phyloP scores from a whole-genome alignment of 495 filamentous ascomycete genomes.

The Lentithecium fluviatile region DNA sequence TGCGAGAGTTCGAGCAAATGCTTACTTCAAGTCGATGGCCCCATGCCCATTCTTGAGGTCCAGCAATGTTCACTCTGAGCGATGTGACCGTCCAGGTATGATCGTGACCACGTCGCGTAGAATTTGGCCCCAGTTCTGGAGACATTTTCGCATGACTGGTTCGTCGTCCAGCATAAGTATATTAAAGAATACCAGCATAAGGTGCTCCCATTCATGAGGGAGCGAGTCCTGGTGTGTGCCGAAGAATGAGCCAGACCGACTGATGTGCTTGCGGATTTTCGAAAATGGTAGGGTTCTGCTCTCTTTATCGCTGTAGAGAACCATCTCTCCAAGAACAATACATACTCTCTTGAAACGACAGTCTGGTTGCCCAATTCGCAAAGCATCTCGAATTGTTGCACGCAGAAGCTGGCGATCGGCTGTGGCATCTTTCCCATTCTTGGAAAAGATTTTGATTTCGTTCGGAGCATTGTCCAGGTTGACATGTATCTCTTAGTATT shows the following conservation, averaged over 20 bases:
- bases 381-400: slow-evolving; percentile 51
- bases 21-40: slow-evolving; percentile 53
- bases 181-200: slow-evolving; percentile 85
- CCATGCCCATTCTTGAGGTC: slow-evolving; percentile 54
- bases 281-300: slow-evolving; percentile 66
- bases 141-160: slow-evolving; percentile 58
- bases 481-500: slow-evolving; percentile 86
- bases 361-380: slow-evolving; percentile 55
- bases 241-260: slow-evolving; percentile 68
- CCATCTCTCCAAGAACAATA: slow-evolving; percentile 79
- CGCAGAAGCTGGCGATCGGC: slow-evolving; percentile 63
- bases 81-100: slow-evolving; percentile 57
- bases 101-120: slow-evolving; percentile 58
- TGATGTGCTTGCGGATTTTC: slow-evolving; percentile 76
- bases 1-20: slow-evolving; percentile 65
- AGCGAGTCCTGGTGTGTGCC: slow-evolving; percentile 69
- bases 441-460: slow-evolving; percentile 79
- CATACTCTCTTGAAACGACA: slow-evolving; percentile 62
- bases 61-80: slow-evolving; percentile 61
- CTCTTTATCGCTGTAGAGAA: slow-evolving; percentile 69
- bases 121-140: slow-evolving; percentile 59
- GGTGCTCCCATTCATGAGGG: slow-evolving; percentile 67
- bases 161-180: slow-evolving; percentile 69
- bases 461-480: slow-evolving; percentile 57
- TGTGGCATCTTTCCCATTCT: slow-evolving; percentile 87